Evolutionary conservation across 2,329 filamentous ascomycete genomes (phyloP).

Genomic region (Corinectria fuckeliana): DNA sequence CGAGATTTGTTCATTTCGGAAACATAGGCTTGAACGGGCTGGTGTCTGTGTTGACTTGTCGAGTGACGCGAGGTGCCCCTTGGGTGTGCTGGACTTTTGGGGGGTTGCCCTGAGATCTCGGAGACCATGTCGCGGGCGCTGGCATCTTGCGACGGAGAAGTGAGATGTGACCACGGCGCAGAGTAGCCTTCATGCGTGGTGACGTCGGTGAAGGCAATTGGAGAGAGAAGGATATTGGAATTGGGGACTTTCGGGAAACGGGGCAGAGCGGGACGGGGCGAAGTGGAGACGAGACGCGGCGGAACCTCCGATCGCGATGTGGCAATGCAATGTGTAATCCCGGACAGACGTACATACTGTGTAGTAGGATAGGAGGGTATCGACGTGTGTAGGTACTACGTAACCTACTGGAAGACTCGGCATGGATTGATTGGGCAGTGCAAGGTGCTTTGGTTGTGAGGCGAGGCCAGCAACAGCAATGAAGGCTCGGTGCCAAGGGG

Average conservation of each 20-base stretch:
- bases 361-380: too few species aligned
- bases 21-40: conserved; percentile 4
- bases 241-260: conserved; percentile 1
- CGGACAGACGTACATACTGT: too few species aligned
- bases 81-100: background rate
- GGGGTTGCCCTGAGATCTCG: conserved; percentile 19
- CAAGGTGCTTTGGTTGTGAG: conserved; percentile 7
- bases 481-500: background rate
- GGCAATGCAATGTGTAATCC: background rate
- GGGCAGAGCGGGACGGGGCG: conserved; percentile 19
- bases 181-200: conserved; percentile 24
- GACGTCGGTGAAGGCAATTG: conserved; percentile 10
- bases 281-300: conserved; percentile 18
- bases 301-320: conserved; percentile 19
- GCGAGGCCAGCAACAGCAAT: conserved; percentile 4
- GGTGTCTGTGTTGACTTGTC: conserved; percentile 1
- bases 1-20: conserved; percentile 20
- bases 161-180: conserved; percentile 22
- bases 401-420: background rate
- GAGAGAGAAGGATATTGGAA: conserved; percentile 1
- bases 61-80: background rate
- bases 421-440: background rate
- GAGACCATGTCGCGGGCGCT: conserved; percentile 23
- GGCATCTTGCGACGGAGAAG: conserved; percentile 17
- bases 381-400: background rate